These are phyloP conservation scores for Cercospora beticola DNA, from an alignment of 2,329 filamentous ascomycete species.

Conservation along the genomic window DNA sequence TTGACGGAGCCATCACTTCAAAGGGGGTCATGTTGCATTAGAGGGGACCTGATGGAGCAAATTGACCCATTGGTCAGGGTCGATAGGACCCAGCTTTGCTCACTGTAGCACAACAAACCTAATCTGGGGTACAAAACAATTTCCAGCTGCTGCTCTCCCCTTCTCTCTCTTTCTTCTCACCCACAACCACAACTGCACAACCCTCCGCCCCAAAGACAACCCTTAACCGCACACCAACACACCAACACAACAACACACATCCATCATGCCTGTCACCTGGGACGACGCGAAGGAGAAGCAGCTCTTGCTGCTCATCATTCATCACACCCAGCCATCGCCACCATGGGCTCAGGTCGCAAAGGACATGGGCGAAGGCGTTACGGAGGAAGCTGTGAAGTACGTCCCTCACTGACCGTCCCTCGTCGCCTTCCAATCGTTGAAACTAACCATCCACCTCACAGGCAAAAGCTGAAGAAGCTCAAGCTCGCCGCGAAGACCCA, in stretches of 20 bases:
- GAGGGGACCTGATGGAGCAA: not conserved
- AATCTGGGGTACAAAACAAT: not conserved
- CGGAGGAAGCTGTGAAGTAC: constrained; percentile 11
- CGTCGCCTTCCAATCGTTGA: not conserved
- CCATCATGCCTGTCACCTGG: constrained; percentile 15
- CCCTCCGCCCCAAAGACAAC: not conserved
- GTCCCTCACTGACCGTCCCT: not conserved
- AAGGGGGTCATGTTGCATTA: not conserved
- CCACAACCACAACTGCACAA: not conserved
- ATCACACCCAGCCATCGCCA: constrained; percentile 10
- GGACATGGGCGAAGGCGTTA: not conserved
- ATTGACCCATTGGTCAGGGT: not conserved
- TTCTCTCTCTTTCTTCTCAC: not conserved
- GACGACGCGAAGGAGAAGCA: constrained; percentile 18
- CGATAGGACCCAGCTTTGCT: not conserved
- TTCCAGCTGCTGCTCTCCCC: not conserved
- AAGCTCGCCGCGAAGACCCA: not conserved
- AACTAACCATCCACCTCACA: not conserved
- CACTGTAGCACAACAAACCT: not conserved
- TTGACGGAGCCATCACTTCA: not conserved
- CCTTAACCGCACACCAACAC: not conserved
- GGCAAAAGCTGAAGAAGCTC: constrained; percentile 14
- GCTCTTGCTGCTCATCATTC: constrained; percentile 17
- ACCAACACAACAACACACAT: not conserved
- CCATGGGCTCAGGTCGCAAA: constrained; percentile 23